Evolutionary conservation across 176 grass and related monocot genomes (phyloP).

Genomic region (Aegilops bicornis): DNA sequence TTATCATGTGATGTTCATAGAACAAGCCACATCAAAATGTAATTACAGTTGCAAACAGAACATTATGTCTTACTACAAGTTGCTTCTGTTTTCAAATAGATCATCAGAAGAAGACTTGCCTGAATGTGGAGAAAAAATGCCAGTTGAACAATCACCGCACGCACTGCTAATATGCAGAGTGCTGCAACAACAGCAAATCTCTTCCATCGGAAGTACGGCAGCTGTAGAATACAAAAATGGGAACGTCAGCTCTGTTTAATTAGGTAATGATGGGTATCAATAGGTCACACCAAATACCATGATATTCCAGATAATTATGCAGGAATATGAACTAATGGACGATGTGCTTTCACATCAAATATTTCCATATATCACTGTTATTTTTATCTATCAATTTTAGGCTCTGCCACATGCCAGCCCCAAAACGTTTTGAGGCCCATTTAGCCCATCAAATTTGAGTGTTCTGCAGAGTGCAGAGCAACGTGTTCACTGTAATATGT

Average conservation of each 20-base stretch:
- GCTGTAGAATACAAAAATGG: slow-evolving; percentile 45
- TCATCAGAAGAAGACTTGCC: slow-evolving; percentile 30
- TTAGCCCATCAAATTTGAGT: not conserved
- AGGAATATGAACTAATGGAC: not conserved
- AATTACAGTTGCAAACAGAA: not conserved
- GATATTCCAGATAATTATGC: slow-evolving; percentile 7
- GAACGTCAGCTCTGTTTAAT: slow-evolving; percentile 6
- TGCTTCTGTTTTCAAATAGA: not conserved
- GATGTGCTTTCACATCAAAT: not conserved
- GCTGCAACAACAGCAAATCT: slow-evolving; percentile 95
- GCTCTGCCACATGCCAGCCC: not conserved
- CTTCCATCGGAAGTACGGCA: slow-evolving; percentile 89
- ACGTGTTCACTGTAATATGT: not conserved
- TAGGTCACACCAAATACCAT: not conserved
- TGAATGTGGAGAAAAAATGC: slow-evolving; percentile 98
- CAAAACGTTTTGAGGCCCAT: not conserved
- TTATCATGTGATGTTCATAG: slow-evolving; percentile 10
- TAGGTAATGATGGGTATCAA: not conserved
- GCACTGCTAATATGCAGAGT: slow-evolving; percentile 84
- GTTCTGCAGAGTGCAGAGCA: not conserved
- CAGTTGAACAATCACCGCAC: slow-evolving; percentile 94
- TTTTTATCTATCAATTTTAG: not conserved
- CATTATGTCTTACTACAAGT: not conserved
- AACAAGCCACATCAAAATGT: not conserved
- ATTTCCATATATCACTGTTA: too few species aligned